phyloP scores from a whole-genome alignment of 2,329 filamentous ascomycete species.

The Pseudocercospora cruenta region DNA sequence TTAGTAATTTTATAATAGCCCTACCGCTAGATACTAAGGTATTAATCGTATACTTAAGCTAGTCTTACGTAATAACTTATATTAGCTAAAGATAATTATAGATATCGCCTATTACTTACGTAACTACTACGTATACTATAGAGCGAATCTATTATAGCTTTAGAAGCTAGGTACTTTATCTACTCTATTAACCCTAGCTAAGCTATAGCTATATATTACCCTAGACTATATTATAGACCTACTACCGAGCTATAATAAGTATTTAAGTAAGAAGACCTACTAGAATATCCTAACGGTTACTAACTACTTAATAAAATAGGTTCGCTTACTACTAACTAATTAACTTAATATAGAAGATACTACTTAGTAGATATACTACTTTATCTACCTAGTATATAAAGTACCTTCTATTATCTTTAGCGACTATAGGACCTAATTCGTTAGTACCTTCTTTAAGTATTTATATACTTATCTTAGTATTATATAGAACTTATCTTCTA shows the following conservation, averaged over 20 bases:
- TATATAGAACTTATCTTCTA: not conserved
- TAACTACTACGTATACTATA: not conserved
- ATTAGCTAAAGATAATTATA: not conserved
- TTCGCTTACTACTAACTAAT: not conserved
- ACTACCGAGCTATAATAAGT: rapidly evolving
- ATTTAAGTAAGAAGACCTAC: not conserved
- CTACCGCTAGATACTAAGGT: not conserved
- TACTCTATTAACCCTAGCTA: not conserved
- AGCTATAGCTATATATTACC: not conserved
- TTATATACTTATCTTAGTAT: not conserved
- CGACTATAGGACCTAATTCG: not conserved
- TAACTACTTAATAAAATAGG: not conserved
- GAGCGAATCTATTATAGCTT: not conserved
- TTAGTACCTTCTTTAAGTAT: not conserved
- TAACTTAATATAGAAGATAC: not conserved
- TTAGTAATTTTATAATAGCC: not conserved
- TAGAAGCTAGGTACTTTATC: not conserved
- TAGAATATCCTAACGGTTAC: not conserved
- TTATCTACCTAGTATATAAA: not conserved
- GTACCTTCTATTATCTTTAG: not conserved
- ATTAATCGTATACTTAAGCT: not conserved
- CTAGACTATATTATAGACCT: not conserved
- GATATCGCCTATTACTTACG: not conserved
- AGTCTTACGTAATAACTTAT: not conserved
- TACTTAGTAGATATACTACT: not conserved